Percentiles rank a stretch among this genome's conserved stretches.
phyloP scores from a whole-genome alignment of 805 yeast species.

The Clavispora fructus region DNA sequence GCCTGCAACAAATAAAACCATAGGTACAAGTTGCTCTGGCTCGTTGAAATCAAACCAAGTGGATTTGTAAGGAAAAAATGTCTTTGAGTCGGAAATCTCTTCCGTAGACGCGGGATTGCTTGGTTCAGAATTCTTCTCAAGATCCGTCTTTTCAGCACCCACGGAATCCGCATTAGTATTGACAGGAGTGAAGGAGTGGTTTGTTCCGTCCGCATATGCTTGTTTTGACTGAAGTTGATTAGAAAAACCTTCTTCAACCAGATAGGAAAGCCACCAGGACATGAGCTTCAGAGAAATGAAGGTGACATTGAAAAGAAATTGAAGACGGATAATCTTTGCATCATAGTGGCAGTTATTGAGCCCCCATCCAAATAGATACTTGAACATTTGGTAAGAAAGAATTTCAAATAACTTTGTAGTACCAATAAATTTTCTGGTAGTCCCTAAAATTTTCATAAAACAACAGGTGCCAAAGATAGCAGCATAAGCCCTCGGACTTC shows the following conservation, averaged over 20 bases:
- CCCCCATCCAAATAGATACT: slow-evolving; percentile 83
- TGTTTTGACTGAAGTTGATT: slow-evolving; percentile 31
- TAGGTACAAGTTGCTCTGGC: slow-evolving; percentile 38
- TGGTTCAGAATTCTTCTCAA: background rate
- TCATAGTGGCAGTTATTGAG: slow-evolving; percentile 67
- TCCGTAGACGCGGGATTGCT: background rate
- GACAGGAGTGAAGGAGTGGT: slow-evolving; percentile 21
- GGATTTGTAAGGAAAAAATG: slow-evolving; percentile 48
- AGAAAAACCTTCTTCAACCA: slow-evolving; percentile 34
- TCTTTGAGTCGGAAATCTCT: slow-evolving; percentile 35
- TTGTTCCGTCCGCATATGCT: slow-evolving; percentile 26
- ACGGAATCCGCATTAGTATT: slow-evolving; percentile 15
- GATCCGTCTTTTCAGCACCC: slow-evolving; percentile 1
- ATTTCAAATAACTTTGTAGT: slow-evolving; percentile 48
- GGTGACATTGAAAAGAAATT: slow-evolving; percentile 82
- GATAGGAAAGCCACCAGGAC: slow-evolving; percentile 81
- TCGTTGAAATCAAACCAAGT: slow-evolving; percentile 47
- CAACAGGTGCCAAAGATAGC: slow-evolving; percentile 70
- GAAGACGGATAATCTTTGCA: slow-evolving; percentile 56
- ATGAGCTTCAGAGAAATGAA: slow-evolving; percentile 74
- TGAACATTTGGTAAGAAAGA: slow-evolving; percentile 76
- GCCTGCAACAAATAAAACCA: slow-evolving; percentile 66
- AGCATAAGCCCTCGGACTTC: slow-evolving; percentile 41
- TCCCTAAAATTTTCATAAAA: slow-evolving; percentile 72
- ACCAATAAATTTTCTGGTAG: slow-evolving; percentile 41